Percentiles rank a stretch among this genome's conserved stretches.
Conservation (phyloP, 2,329 filamentous ascomycete species). For the Sarocladiaceae sp. region DNA sequence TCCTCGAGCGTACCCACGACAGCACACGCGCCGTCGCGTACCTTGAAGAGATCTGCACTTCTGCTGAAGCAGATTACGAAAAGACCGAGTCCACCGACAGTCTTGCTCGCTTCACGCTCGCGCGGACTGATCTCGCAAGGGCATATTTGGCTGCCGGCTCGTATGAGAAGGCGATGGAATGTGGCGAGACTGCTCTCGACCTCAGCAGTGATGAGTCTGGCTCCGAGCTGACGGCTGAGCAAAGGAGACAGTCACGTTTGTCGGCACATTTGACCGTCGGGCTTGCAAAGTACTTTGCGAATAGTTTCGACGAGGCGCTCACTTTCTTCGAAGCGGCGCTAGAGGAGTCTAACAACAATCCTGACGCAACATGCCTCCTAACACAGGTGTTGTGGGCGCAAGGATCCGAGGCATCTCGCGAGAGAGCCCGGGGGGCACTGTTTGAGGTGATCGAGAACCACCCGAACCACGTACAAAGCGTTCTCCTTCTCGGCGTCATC, state of each 20-base stretch:
- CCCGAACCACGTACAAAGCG: conserved; percentile 70
- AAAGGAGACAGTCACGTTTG: conserved; percentile 64
- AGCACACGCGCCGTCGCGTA: conserved; percentile 54
- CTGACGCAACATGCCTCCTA: conserved; percentile 80
- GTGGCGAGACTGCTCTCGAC: conserved; percentile 73
- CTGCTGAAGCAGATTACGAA: conserved; percentile 78
- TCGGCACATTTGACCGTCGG: conserved; percentile 84
- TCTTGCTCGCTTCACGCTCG: conserved; percentile 71
- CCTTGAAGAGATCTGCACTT: conserved; percentile 60
- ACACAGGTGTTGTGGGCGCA: conserved; percentile 93
- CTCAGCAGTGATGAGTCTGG: conserved; percentile 68
- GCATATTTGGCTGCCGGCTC: conserved; percentile 64
- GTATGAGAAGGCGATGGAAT: conserved; percentile 66
- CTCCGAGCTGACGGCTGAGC: conserved; percentile 56
- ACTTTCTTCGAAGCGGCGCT: conserved; percentile 75
- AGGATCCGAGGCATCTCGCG: conserved; percentile 65
- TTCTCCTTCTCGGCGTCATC: conserved; percentile 77
- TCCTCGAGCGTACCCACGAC: conserved; percentile 74
- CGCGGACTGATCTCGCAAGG: conserved; percentile 82
- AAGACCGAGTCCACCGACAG: conserved; percentile 68
- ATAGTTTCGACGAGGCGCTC: conserved; percentile 62
- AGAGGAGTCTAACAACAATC: conserved; percentile 66
- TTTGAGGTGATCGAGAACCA: conserved; percentile 72
- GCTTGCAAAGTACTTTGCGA: conserved; percentile 68
- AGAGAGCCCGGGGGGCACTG: conserved; percentile 70